These are phyloP conservation scores for Aspergillus jensenii DNA, from an alignment of 2,329 filamentous ascomycete species.

Conservation along the genomic window DNA sequence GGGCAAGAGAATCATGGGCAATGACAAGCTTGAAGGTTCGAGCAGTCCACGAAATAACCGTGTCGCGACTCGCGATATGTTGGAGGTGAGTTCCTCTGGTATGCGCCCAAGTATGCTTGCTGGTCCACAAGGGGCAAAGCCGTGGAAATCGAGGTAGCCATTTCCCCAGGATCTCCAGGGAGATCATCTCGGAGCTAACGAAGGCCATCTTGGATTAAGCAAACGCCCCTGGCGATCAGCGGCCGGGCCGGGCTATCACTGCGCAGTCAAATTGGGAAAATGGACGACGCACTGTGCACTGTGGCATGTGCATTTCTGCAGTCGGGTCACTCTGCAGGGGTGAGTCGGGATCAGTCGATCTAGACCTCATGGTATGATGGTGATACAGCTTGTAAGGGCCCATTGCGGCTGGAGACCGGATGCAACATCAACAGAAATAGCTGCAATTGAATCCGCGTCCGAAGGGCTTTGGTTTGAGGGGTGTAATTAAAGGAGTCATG, in stretches of 20 bases:
- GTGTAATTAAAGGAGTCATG: neutral
- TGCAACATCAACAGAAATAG: neutral
- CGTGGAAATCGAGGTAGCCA: neutral
- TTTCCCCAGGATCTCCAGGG: neutral
- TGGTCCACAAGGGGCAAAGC: neutral
- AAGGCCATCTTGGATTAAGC: neutral
- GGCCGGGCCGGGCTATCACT: neutral
- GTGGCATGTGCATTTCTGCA: neutral
- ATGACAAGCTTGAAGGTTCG: neutral
- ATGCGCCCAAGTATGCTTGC: neutral
- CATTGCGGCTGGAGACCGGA: neutral
- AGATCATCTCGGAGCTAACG: neutral
- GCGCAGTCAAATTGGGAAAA: neutral
- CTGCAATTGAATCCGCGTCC: neutral
- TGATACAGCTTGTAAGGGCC: neutral
- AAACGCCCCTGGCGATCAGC: constrained; percentile 8
- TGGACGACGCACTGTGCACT: neutral
- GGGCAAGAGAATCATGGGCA: neutral
- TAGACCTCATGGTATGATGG: neutral
- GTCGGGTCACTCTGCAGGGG: neutral
- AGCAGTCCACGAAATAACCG: neutral
- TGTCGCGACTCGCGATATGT: neutral
- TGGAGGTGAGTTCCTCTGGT: neutral
- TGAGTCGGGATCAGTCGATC: neutral
- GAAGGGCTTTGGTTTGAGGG: neutral